These are phyloP conservation scores for Pythium sukuiense DNA, from an alignment of 352 stramenopile species.

Conservation along the genomic window DNA sequence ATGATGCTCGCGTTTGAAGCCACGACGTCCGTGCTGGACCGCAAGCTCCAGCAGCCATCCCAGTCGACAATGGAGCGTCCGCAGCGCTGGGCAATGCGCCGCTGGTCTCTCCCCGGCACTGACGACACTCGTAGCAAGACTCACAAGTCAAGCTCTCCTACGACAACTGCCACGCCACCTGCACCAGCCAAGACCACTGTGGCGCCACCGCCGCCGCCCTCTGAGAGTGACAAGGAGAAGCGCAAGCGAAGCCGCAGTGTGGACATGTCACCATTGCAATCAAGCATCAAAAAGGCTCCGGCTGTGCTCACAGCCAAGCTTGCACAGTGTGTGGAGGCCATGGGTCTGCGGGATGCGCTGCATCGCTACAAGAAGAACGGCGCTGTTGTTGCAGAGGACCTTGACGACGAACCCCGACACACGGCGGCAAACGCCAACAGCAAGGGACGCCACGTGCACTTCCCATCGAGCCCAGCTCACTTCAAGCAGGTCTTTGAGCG, in stretches of 20 bases:
- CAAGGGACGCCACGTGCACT: conserved; percentile 48
- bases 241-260: conserved; percentile 28
- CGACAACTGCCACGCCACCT: not conserved
- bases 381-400: conserved; percentile 3
- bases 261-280: conserved; percentile 33
- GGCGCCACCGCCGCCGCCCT: not conserved
- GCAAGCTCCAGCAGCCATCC: conserved; percentile 8
- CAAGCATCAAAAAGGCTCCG: conserved; percentile 61
- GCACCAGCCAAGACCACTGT: not conserved
- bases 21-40: conserved; percentile 10
- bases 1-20: conserved; percentile 25
- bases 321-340: conserved; percentile 50
- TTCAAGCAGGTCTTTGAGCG: conserved; percentile 43
- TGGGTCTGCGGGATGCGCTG: conserved; percentile 41
- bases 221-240: conserved; percentile 22
- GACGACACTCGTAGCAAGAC: conserved; percentile 12
- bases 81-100: conserved; percentile 15
- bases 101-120: conserved; percentile 26
- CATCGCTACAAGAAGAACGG: conserved; percentile 24
- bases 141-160: not conserved
- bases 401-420: conserved; percentile 3
- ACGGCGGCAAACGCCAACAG: conserved; percentile 16
- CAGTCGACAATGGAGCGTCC: not conserved
- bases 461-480: conserved; percentile 31
- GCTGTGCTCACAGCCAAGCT: conserved; percentile 49